Evolutionary conservation across 108 stramenopile species (phyloP), one percentile per base, ranked within the genome.

Genomic region (Asterionellopsis glacialis): DNA sequence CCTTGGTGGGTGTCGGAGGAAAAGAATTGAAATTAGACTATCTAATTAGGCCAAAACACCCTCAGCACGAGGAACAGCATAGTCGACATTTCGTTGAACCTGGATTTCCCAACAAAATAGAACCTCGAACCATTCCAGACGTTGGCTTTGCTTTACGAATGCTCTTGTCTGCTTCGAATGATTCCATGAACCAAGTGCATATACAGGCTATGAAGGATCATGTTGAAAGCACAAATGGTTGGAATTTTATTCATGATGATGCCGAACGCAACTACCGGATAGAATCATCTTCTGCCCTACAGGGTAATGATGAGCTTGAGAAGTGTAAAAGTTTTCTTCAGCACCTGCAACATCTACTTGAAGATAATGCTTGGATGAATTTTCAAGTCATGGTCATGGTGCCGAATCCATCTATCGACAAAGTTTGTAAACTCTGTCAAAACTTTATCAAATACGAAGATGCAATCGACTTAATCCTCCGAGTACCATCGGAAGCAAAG

Each of bases 361-460:
- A 26, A 26, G 58, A 69, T 51, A 76, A 64, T 56, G 61, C 74
- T 41, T 52, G 49, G 41, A 82, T 79, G 77, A 65, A 77, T 41
- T 63, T 82, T 45, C 74, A 79, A 55, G 78, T 83, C 44, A 74
- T 81, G 45, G 68, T 87, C 18, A 74, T 79, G 57, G 80, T 79
- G 4, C 38, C 57, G 0, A 45, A 47, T 13, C 45, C 73, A 21
- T 51, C 57, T 33, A 16, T 70, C 12, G 43, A 55, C 16, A 63
- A 82, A 58, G 52, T 84, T 2, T 56, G 76, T 62, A 83, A 84
- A 44, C 38, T 87, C 12, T 84, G 82, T 55, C 78, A 80, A 43
- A 81, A 84, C 44, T 83, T 71, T 51, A 59, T 87, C 64, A 82
- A 82, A 53, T 84, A 80, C 39, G 86, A 87, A 69, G 76, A 67